These are phyloP conservation scores for Eremochloa ophiuroides DNA, from an alignment of 176 grass and related monocot species.

Conservation along the genomic window DNA sequence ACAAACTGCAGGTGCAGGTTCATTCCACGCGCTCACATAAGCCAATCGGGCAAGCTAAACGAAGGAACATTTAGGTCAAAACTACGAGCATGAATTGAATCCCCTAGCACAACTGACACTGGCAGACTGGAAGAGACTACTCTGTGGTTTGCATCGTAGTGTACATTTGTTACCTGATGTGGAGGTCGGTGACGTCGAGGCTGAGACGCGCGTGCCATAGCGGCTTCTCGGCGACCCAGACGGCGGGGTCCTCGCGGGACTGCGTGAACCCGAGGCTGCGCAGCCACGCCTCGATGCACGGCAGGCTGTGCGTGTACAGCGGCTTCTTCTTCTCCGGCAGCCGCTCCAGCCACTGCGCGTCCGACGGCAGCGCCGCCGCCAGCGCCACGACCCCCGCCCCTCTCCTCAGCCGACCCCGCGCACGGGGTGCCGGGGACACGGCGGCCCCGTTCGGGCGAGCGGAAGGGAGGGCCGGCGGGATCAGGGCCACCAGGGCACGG, in stretches of 20 bases:
- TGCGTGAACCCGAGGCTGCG: constrained; percentile 67
- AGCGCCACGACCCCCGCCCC: background rate
- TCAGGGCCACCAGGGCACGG: constrained; percentile 21
- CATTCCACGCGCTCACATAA: background rate
- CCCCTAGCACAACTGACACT: background rate
- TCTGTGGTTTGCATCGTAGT: background rate
- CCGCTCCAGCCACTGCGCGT: constrained; percentile 72
- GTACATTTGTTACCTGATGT: constrained; percentile 83
- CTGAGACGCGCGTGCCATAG: constrained; percentile 84
- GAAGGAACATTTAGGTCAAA: background rate
- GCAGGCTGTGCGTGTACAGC: constrained; percentile 87
- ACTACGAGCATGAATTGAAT: background rate
- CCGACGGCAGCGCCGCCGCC: constrained; percentile 33
- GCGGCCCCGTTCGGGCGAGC: background rate
- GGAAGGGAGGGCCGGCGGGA: background rate
- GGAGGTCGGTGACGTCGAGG: constrained; percentile 77
- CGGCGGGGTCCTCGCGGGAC: constrained; percentile 60
- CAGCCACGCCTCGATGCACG: constrained; percentile 88
- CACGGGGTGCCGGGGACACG: background rate
- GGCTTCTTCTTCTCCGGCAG: constrained; percentile 90
- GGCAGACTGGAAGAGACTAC: background rate
- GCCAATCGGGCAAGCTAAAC: background rate
- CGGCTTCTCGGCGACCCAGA: constrained; percentile 78
- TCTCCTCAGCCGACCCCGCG: background rate
- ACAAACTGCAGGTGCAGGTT: background rate